These are phyloP conservation scores for Trichosphaerium sp. DNA, from an alignment of 78 protist genomes.

Conservation along the genomic window DNA sequence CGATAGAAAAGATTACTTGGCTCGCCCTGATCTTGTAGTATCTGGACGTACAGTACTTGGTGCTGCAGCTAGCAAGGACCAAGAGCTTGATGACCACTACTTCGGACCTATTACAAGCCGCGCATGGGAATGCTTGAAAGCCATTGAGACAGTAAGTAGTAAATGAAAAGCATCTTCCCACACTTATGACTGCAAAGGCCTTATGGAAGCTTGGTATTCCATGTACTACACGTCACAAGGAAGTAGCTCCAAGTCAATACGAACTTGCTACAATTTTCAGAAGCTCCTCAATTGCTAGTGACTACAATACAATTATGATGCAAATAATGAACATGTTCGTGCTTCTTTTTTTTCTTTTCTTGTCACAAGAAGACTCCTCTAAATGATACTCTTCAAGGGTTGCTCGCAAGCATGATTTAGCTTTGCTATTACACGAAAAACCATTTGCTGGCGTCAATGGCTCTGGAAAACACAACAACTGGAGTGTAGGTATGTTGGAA, in stretches of 20 bases:
- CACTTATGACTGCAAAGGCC: no score
- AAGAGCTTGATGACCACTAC: conserved; percentile 84
- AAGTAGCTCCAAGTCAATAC: conserved; percentile 91
- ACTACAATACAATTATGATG: conserved; percentile 83
- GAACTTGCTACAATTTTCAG: conserved; percentile 83
- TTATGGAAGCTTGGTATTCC: conserved; percentile 80
- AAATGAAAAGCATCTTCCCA: no score
- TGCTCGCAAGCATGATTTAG: conserved; percentile 55
- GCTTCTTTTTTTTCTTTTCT: not conserved
- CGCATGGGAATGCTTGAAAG: conserved; percentile 40
- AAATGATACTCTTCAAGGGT: no score
- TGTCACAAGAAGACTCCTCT: conserved; percentile 2
- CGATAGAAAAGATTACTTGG: conserved; percentile 50
- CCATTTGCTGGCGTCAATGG: conserved; percentile 87
- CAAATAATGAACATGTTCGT: conserved; percentile 41
- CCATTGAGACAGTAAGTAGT: no score
- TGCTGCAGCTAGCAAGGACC: conserved; percentile 59
- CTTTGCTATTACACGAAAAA: conserved; percentile 79
- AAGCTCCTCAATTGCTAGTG: conserved; percentile 49
- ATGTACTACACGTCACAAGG: conserved; percentile 73
- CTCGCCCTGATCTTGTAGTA: conserved; percentile 70
- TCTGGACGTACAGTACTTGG: conserved; percentile 74
- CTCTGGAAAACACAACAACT: conserved; percentile 90
- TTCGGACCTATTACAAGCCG: conserved; percentile 61
- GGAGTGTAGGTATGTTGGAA: no score